Base-by-base conservation (phyloP, 139 green algal genomes). In the Tetraselmis striata region DNA sequence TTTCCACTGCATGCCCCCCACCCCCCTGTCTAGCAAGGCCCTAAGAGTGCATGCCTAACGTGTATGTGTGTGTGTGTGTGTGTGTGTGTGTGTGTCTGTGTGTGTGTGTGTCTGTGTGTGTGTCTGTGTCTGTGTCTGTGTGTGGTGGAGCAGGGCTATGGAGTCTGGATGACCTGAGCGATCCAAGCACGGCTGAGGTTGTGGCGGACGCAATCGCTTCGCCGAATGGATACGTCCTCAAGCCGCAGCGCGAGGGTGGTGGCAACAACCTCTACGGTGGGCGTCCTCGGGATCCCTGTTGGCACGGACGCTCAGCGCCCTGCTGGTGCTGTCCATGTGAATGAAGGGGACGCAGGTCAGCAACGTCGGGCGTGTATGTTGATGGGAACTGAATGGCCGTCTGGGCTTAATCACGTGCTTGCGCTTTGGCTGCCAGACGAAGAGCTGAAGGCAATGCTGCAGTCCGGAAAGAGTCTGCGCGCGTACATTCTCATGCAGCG, bases 401-500 rank as follows among this genome's bases (percentile, higher is more conserved):
- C n/a, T n/a, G n/a, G n/a, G n/a, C n/a, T n/a, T n/a, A n/a, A n/a
- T 77, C 28, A 83, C 58, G 59, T 75, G 59, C 59, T 75, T 75
- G 23, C 24, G 59, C 59, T 24, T 75, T n/a, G 26, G 75, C 28
- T 30, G 30, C 45, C 85, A 88, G 85, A 81, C 1, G 77, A 90
- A 1, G 90, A 93, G 58, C 83, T 98, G 59, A 32, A 59, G 25
- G 67, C 79, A 2, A 80, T 74, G 74, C 88, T 98, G 76, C 59
- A 86, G 31, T 32, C 58, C 2, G 89, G 83, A 24, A 28, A 87
- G 29, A 90, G 89, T 1, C 86, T 98, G 25, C 90, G 87, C 1
- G 95, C 93, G 27, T 98, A 94, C 87, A 97, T 99, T 79, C 88
- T 99, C 25, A 99, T 99, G 96, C 92, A 99, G 88, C 88, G 94